These are phyloP conservation scores for Thelonectria discophora DNA, from an alignment of 2,329 filamentous ascomycete species.

Conservation along the genomic window DNA sequence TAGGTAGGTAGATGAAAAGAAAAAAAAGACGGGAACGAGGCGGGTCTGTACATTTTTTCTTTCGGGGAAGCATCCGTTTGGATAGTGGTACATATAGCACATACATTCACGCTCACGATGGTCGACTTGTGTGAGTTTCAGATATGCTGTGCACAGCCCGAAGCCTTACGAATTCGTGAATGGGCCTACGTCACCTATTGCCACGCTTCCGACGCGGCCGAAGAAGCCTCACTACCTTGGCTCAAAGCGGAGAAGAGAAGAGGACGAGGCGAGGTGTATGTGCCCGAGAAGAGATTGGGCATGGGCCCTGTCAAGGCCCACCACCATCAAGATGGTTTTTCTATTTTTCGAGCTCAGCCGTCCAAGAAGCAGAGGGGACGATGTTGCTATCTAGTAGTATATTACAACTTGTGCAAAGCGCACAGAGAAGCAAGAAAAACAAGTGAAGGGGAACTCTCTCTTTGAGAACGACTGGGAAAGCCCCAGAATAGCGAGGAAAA, in stretches of 20 bases:
- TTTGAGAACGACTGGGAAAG: background rate
- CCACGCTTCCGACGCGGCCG: slow-evolving; percentile 3
- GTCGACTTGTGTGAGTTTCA: background rate
- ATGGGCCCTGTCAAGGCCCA: background rate
- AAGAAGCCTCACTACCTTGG: background rate
- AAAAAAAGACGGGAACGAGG: slow-evolving; percentile 10
- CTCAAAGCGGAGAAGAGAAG: background rate
- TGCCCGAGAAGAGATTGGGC: background rate
- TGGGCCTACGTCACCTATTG: background rate
- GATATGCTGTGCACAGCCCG: slow-evolving; percentile 7
- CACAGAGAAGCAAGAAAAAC: slow-evolving; percentile 24
- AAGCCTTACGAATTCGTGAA: background rate
- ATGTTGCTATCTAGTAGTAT: slow-evolving; percentile 28
- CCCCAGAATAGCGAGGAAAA: too few relatives aligned
- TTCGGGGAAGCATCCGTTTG: slow-evolving; percentile 24
- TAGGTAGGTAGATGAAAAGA: slow-evolving; percentile 19
- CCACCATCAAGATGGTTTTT: background rate
- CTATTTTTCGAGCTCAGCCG: slow-evolving; percentile 16
- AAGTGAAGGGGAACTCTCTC: slow-evolving; percentile 13
- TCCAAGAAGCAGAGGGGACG: slow-evolving; percentile 19
- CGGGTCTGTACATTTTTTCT: slow-evolving; percentile 28
- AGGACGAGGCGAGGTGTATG: background rate
- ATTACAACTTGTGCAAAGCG: slow-evolving; percentile 32
- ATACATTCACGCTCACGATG: slow-evolving; percentile 17
- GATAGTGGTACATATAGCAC: slow-evolving; percentile 21